Evolutionary conservation across 2,329 filamentous ascomycete genomes (phyloP).

Genomic region (Sordariomycetes sp.): DNA sequence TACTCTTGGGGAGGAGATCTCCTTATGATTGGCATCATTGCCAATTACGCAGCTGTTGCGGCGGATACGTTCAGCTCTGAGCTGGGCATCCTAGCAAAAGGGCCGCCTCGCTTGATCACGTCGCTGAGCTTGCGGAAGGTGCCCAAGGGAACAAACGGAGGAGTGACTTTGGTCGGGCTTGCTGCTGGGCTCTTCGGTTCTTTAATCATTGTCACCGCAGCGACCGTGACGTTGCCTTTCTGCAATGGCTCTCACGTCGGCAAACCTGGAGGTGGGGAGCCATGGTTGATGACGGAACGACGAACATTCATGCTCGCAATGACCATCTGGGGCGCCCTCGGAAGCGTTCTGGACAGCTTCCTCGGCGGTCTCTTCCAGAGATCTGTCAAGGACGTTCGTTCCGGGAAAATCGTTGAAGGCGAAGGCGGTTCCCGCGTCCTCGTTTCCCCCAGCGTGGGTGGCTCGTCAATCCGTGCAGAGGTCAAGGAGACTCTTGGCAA

Average conservation of each 20-base stretch:
- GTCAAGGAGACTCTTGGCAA: slow-evolving; percentile 14
- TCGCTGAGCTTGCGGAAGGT: slow-evolving; percentile 68
- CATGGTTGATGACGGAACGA: slow-evolving; percentile 40
- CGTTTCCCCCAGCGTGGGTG: slow-evolving; percentile 19
- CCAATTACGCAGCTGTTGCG: slow-evolving; percentile 84
- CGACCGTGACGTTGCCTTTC: slow-evolving; percentile 60
- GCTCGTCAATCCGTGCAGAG: slow-evolving; percentile 22
- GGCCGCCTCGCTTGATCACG: slow-evolving; percentile 75
- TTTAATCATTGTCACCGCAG: slow-evolving; percentile 56
- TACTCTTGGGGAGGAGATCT: slow-evolving; percentile 54
- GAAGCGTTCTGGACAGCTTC: slow-evolving; percentile 79
- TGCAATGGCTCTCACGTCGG: slow-evolving; percentile 38
- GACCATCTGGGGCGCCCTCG: slow-evolving; percentile 64
- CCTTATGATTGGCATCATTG: slow-evolving; percentile 56
- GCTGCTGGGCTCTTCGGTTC: slow-evolving; percentile 66
- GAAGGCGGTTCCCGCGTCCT: slow-evolving; percentile 58
- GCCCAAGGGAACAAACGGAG: slow-evolving; percentile 87
- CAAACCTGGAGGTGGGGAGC: slow-evolving; percentile 29
- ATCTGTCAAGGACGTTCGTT: slow-evolving; percentile 74
- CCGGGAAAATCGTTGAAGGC: slow-evolving; percentile 84
- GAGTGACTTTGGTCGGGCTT: slow-evolving; percentile 70
- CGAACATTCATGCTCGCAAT: slow-evolving; percentile 45
- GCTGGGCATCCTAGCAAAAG: slow-evolving; percentile 77
- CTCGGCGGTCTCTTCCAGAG: slow-evolving; percentile 79
- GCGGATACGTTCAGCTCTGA: slow-evolving; percentile 95